Conservation (phyloP, 345 rosid species). For the Noccaea caerulescens region DNA sequence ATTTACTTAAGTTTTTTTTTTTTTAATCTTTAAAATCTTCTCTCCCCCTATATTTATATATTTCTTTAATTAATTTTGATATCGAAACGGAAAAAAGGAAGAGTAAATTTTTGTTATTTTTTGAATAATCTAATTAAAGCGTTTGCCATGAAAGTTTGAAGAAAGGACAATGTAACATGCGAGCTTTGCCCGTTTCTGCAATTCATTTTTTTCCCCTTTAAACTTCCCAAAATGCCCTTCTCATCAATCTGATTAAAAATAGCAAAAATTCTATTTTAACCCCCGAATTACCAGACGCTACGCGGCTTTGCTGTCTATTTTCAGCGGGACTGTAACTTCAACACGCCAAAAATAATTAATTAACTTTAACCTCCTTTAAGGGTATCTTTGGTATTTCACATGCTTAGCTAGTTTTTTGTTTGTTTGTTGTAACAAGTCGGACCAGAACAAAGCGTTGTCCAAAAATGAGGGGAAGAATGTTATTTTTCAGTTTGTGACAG, state of each 20-base stretch:
- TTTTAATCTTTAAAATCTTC: constrained; percentile 5
- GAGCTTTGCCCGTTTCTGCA: constrained; percentile 69
- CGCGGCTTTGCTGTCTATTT: constrained; percentile 37
- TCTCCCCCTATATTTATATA: constrained; percentile 36
- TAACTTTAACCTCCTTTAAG: background rate
- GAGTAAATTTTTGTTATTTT: constrained; percentile 35
- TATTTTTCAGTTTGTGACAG: constrained; percentile 39
- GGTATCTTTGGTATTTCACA: background rate
- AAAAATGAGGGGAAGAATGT: constrained; percentile 28
- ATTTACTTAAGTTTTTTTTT: background rate
- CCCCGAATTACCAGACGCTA: constrained; percentile 26
- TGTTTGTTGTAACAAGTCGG: constrained; percentile 33
- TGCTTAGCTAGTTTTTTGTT: background rate
- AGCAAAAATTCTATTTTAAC: constrained; percentile 35
- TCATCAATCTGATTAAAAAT: constrained; percentile 24
- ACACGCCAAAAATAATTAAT: constrained; percentile 7
- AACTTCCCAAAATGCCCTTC: constrained; percentile 50
- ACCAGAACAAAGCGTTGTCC: constrained; percentile 46
- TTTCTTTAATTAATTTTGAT: constrained; percentile 6
- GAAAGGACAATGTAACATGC: constrained; percentile 74
- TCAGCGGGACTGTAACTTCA: background rate
- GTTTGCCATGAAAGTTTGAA: constrained; percentile 50
- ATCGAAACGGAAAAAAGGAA: constrained; percentile 44
- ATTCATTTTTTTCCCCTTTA: background rate
- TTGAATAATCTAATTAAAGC: constrained; percentile 52